Conservation (phyloP, 306 rosid genomes). For the Dryas octopetala region DNA sequence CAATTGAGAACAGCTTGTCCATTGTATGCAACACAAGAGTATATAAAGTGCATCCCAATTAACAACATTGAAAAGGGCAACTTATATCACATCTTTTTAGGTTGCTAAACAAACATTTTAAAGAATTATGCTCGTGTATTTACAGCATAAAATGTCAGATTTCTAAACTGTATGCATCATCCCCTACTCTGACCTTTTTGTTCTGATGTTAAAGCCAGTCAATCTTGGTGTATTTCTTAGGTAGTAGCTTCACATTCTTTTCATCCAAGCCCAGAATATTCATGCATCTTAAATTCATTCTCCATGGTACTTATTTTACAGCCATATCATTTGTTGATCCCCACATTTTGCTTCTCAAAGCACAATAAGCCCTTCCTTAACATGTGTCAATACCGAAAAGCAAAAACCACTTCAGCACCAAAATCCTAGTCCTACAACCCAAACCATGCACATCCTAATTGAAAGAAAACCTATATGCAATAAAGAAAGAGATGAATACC, state of each 20-base stretch:
- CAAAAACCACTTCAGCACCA: not conserved
- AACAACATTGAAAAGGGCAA: not conserved
- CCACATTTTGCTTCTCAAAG: not conserved
- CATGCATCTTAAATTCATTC: not conserved
- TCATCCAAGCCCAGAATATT: not conserved
- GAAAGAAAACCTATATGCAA: not conserved
- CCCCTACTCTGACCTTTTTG: not conserved
- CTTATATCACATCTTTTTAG: too few relatives aligned
- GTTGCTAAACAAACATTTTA: not conserved
- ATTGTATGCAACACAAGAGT: slow-evolving; percentile 19
- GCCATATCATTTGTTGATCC: not conserved
- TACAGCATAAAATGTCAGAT: not conserved
- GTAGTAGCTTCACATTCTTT: slow-evolving; percentile 1
- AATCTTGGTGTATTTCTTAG: too few relatives aligned
- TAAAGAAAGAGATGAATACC: not conserved
- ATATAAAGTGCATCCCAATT: not conserved
- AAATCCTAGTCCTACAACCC: not conserved
- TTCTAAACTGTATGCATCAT: not conserved
- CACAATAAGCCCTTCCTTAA: not conserved
- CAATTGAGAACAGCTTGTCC: slow-evolving; percentile 15
- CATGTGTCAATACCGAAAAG: not conserved
- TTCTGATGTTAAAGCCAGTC: not conserved
- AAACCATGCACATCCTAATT: not conserved
- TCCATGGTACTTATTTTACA: not conserved
- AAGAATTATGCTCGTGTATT: not conserved